phyloP scores from a whole-genome alignment of 345 rosid genomes.

The Lumnitzera racemosa region DNA sequence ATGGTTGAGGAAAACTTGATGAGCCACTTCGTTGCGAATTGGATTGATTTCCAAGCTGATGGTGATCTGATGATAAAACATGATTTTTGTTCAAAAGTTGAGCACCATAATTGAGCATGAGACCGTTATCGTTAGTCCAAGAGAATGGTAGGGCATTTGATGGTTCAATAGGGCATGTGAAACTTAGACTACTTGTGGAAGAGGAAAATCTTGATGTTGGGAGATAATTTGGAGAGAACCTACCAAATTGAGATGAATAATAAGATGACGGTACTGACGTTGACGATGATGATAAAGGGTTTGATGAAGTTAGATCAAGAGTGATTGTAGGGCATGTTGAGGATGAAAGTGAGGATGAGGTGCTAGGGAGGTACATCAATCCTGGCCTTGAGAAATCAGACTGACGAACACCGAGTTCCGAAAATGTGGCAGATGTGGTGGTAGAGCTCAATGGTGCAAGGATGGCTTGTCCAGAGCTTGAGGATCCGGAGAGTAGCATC shows the following conservation, averaged over 20 bases:
- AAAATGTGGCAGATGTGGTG: constrained; percentile 35
- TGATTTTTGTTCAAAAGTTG: constrained; percentile 5
- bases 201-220: constrained; percentile 4
- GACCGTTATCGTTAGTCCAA: constrained; percentile 8
- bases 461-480: constrained; percentile 18
- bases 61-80: constrained; percentile 1
- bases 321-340: constrained; percentile 69
- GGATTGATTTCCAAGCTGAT: constrained; percentile 9
- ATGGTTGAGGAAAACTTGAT: constrained; percentile 4
- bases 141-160: constrained; percentile 8
- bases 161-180: constrained; percentile 6
- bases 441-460: neutral
- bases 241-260: neutral
- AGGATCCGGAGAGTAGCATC: constrained; percentile 66
- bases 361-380: constrained; percentile 31
- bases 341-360: constrained; percentile 44
- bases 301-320: constrained; percentile 49
- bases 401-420: constrained; percentile 25
- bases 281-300: constrained; percentile 16
- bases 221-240: constrained; percentile 9
- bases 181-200: constrained; percentile 11
- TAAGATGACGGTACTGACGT: neutral
- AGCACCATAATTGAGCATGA: neutral
- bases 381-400: constrained; percentile 35
- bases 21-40: constrained; percentile 18